Conservation (phyloP, 2,329 filamentous ascomycete species). For the Fusarium protoensiforme region DNA sequence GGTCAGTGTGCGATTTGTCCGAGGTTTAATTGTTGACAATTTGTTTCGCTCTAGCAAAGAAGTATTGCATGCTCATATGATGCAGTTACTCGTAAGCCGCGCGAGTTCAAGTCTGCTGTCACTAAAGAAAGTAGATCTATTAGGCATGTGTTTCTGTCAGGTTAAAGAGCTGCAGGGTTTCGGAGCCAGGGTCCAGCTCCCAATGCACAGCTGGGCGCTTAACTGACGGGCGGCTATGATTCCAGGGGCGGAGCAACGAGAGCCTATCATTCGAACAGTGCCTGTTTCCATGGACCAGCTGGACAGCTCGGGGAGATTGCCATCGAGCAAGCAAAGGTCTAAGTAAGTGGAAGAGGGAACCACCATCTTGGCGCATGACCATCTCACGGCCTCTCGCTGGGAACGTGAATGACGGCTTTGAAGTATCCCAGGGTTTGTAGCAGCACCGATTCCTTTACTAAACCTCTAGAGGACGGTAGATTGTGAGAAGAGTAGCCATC, state of each 20-base stretch:
- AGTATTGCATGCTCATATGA: neutral
- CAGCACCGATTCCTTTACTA: neutral
- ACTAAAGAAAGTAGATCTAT: neutral
- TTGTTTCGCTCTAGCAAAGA: neutral
- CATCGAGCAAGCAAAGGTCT: neutral
- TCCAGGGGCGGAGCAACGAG: neutral
- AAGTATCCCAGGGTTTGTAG: neutral
- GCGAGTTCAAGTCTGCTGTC: neutral
- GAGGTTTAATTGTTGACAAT: neutral
- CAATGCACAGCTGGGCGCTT: neutral
- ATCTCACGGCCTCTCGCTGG: neutral
- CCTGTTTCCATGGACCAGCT: neutral
- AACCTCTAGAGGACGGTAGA: neutral
- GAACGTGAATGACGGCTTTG: neutral
- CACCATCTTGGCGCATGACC: neutral
- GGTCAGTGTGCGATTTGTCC: neutral
- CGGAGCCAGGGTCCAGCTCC: neutral
- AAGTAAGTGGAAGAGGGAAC: neutral
- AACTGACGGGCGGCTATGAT: neutral
- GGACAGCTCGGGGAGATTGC: neutral
- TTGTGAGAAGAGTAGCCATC: neutral
- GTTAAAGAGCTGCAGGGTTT: neutral
- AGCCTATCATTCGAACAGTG: neutral
- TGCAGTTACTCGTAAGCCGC: neutral
- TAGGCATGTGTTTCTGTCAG: neutral